These are phyloP conservation scores for Hyphopichia pseudoburtonii DNA, from an alignment of 1,139 yeast genomes.

Conservation along the genomic window DNA sequence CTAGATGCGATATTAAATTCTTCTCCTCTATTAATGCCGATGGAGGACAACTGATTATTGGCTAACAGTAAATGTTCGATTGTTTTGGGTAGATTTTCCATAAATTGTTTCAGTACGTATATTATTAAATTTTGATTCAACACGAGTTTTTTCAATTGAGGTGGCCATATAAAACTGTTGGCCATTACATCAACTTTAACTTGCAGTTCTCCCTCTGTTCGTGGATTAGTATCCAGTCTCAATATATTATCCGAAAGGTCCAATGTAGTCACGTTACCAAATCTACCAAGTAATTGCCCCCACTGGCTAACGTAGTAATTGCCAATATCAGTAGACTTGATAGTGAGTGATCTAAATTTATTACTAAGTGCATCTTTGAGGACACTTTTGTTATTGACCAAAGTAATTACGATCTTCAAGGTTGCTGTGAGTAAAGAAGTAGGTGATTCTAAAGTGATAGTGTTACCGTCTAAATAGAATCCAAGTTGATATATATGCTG, in stretches of 20 bases:
- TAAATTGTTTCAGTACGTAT: slow-evolving; percentile 19
- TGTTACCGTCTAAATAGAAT: slow-evolving; percentile 28
- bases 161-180: slow-evolving; percentile 29
- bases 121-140: slow-evolving; percentile 28
- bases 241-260: slow-evolving; percentile 30
- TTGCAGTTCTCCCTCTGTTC: background rate
- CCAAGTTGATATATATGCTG: slow-evolving; percentile 20
- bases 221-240: slow-evolving; percentile 13
- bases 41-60: slow-evolving; percentile 14
- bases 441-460: slow-evolving; percentile 26
- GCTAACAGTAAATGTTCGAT: slow-evolving; percentile 22
- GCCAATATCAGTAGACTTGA: slow-evolving; percentile 40
- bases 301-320: slow-evolving; percentile 32
- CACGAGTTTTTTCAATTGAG: slow-evolving; percentile 20
- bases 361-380: slow-evolving; percentile 12
- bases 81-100: slow-evolving; percentile 28
- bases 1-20: slow-evolving; percentile 8
- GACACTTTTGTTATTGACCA: slow-evolving; percentile 13
- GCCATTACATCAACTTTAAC: slow-evolving; percentile 22
- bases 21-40: slow-evolving; percentile 11
- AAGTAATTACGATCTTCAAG: slow-evolving; percentile 23
- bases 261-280: slow-evolving; percentile 21
- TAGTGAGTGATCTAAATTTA: slow-evolving; percentile 24
- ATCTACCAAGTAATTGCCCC: slow-evolving; percentile 30
- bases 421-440: slow-evolving; percentile 29